These are phyloP conservation scores for Entomortierella parvispora DNA, from an alignment of 192 early-diverging fungal species.

Conservation along the genomic window DNA sequence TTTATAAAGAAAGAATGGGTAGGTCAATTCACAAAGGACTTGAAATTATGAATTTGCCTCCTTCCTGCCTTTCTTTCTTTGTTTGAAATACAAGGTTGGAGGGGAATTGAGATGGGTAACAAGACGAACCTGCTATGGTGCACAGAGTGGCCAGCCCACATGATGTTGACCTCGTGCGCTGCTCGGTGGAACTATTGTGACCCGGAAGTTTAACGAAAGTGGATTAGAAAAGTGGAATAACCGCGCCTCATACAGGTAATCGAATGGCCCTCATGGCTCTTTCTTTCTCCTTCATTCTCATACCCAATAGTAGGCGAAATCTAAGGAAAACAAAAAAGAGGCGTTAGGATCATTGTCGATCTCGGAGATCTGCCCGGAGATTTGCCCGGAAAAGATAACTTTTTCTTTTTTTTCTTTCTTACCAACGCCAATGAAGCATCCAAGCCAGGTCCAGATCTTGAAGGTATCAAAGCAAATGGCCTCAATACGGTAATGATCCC, in stretches of 20 bases:
- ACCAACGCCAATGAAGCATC: slow-evolving; percentile 64
- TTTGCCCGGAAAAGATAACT: not conserved
- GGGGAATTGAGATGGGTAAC: too few species aligned
- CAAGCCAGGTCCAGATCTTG: slow-evolving; percentile 59
- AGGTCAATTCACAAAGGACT: slow-evolving; percentile 4
- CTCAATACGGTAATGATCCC: slow-evolving; percentile 56
- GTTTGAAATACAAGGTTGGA: too few species aligned
- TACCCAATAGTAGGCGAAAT: slow-evolving; percentile 52
- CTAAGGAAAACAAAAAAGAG: not conserved
- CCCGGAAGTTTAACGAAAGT: slow-evolving; percentile 22
- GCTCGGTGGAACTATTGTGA: slow-evolving; percentile 66
- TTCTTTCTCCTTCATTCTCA: not conserved
- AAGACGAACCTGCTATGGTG: slow-evolving; percentile 52
- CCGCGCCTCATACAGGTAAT: too few species aligned
- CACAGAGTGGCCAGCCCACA: slow-evolving; percentile 66
- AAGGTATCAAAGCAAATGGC: slow-evolving; percentile 52
- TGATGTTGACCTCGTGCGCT: slow-evolving; percentile 68
- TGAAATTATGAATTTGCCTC: not conserved
- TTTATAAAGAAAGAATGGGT: not conserved
- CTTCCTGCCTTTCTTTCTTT: too few species aligned
- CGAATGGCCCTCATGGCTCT: too few species aligned
- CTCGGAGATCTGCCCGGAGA: not conserved
- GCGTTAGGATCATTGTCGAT: not conserved
- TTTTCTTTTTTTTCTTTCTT: not conserved
- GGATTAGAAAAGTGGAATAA: too few species aligned